A percentile compares a stretch with the other conserved stretches of the same genome.
These are phyloP conservation scores for Phaeotremella skinneri DNA, from an alignment of 768 basidiomycete genomes.

Conservation along the genomic window DNA sequence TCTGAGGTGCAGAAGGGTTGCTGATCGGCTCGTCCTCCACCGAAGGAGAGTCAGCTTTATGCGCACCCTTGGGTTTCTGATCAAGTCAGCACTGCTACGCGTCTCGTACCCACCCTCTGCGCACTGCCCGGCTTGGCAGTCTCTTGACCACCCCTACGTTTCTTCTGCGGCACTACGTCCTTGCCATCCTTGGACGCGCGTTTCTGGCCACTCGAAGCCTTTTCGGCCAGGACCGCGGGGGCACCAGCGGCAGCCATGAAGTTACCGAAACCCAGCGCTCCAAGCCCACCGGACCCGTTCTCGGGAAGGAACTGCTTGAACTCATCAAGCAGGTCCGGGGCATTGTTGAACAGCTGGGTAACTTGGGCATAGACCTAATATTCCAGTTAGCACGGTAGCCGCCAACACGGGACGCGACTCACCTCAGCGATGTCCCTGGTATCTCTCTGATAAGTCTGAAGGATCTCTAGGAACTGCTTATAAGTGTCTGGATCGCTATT, in stretches of 20 bases:
- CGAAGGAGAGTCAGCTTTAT: conserved; percentile 41
- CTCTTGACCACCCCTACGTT: conserved; percentile 31
- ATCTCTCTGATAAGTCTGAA: conserved; percentile 59
- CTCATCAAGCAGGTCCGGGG: conserved; percentile 52
- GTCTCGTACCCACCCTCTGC: conserved; percentile 34
- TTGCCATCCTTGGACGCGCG: conserved; percentile 27
- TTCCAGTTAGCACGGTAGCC: conserved; percentile 1
- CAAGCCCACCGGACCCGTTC: conserved; percentile 38
- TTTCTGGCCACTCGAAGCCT: conserved; percentile 20
- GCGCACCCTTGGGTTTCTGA: conserved; percentile 43
- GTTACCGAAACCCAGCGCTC: conserved; percentile 34
- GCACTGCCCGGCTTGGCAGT: conserved; percentile 27
- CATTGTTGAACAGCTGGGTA: conserved; percentile 50
- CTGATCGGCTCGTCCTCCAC: conserved; percentile 28
- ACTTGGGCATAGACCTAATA: conserved; percentile 52
- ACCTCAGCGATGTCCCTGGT: conserved; percentile 60
- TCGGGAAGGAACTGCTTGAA: conserved; percentile 53
- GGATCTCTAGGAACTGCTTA: conserved; percentile 56
- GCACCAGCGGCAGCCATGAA: conserved; percentile 34
- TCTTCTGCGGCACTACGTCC: conserved; percentile 32
- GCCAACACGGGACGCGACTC: conserved; percentile 46
- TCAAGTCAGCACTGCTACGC: conserved; percentile 7
- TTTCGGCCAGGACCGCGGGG: conserved; percentile 10
- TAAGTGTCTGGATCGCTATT: conserved; percentile 79
- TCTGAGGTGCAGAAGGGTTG: conserved; percentile 29